Percentiles rank a stretch among this genome's conserved stretches.
Conservation (phyloP, 2,329 filamentous ascomycete genomes). For the Colletotrichum costaricense region DNA sequence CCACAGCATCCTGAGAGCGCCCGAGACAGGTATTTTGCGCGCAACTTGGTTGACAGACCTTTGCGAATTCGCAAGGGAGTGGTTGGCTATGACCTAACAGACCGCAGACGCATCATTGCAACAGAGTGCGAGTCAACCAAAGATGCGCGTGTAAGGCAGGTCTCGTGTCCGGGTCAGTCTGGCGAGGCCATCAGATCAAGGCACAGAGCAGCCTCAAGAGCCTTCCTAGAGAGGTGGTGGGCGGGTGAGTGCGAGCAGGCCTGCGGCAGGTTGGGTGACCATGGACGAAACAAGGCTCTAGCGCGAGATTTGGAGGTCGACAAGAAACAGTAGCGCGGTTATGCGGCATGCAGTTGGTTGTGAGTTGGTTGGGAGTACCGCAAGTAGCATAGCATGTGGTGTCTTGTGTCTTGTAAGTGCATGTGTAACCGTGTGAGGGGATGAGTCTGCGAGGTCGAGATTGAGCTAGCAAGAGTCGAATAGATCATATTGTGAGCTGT, state of each 20-base stretch:
- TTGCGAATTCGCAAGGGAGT: background rate
- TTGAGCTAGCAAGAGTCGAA: background rate
- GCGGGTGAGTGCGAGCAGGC: background rate
- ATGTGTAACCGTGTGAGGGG: background rate
- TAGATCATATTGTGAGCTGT: background rate
- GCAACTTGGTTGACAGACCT: background rate
- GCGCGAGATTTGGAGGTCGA: conserved; percentile 17
- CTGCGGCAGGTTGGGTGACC: background rate
- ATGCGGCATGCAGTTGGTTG: conserved; percentile 27
- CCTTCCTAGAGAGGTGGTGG: background rate
- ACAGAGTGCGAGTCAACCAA: background rate
- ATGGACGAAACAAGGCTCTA: conserved; percentile 31
- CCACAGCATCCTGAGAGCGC: background rate
- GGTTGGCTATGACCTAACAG: conserved; percentile 1
- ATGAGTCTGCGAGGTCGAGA: background rate
- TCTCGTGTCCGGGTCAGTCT: background rate
- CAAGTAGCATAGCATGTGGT: background rate
- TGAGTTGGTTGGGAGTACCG: background rate
- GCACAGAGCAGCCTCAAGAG: background rate
- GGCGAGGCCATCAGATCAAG: background rate
- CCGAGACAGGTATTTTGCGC: background rate
- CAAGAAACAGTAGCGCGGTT: conserved; percentile 30
- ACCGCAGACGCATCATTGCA: background rate
- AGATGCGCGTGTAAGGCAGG: background rate
- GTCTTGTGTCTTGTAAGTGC: conserved; percentile 2